phyloP scores from a whole-genome alignment of 371 early-diverging fungal species.

The Rhizopus stolonifer region DNA sequence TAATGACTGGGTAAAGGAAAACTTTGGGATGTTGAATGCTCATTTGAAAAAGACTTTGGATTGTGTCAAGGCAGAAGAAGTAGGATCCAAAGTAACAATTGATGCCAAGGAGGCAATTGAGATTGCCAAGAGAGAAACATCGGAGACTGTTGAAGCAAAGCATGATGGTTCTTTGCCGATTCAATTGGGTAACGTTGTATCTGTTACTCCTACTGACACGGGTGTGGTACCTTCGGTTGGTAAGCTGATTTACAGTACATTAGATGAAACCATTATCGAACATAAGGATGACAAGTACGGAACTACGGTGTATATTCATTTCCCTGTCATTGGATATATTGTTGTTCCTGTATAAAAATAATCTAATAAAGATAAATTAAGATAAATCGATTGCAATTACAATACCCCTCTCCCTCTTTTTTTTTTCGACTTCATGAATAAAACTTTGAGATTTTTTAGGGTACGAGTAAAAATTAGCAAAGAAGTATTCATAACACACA shows the following conservation, averaged over 20 bases:
- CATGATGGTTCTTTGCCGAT: conserved; percentile 24
- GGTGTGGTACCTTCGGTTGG: conserved; percentile 46
- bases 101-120: conserved; percentile 10
- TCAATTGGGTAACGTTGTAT: conserved; percentile 38
- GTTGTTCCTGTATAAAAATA: conserved; percentile 3
- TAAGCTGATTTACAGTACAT: conserved; percentile 30
- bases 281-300: conserved; percentile 22
- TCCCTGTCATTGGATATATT: conserved; percentile 18
- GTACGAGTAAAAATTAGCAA: too few species aligned
- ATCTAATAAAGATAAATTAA: too few species aligned
- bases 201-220: conserved; percentile 49
- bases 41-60: conserved; percentile 33
- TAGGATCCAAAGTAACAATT: background rate
- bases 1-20: conserved; percentile 1
- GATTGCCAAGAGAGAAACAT: conserved; percentile 8
- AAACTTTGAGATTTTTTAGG: too few species aligned
- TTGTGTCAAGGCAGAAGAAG: conserved; percentile 13
- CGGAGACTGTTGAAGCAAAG: background rate
- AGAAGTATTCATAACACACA: too few species aligned
- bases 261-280: conserved; percentile 28
- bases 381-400: too few species aligned
- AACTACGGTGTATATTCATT: conserved; percentile 15
- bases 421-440: too few species aligned
- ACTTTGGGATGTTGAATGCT: conserved; percentile 9
- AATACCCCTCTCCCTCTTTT: background rate